Evolutionary conservation across 495 filamentous ascomycete genomes (phyloP), one percentile per base, ranked within the genome.

Genomic region (Penicillium salamii): DNA sequence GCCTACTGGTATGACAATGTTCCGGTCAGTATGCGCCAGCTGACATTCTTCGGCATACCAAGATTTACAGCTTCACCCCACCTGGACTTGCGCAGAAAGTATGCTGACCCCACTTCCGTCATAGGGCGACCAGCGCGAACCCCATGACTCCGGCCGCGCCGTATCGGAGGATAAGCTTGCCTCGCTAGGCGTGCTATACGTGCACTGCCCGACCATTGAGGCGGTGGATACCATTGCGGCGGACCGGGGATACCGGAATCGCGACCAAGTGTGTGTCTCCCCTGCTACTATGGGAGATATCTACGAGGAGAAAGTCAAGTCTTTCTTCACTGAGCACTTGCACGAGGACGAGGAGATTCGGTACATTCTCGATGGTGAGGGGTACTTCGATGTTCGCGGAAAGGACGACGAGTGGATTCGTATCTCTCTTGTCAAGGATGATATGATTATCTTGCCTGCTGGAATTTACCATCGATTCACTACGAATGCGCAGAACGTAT

Each of bases 311-410:
- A 97, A 97, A 63, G 88, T 98, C 51, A 90, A 88, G 72, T 81
- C 65, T 50, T 98, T 98, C 75, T 97, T 97, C 75, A 65, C 86
- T 36, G 93, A 98, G 77, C 93, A 98, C 68, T 70, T 97, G 57
- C 93, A 98, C 58, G 93, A 98, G 74, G 95, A 97, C 62, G 93
- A 98, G 76, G 93, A 98, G 81, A 98, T 98, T 50, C 79, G 93
- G n/a, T 98, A 97, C 61, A 88, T 98, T 57, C 75, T 90, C 23
- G 93, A 89, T 52, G 93, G 93, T 1, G 74, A 80, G 42, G 93
- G 93, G 1, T 98, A 88, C 71, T 98, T 98, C 66, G 93, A 98
- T 68, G 90, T 97, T 7, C 76, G 95, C 18, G 85, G 79, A 54
- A 42, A 67, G 45, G 62, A 68, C 9, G 82, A 91, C 60, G 83